phyloP scores from a whole-genome alignment of 129 eudicot species.

The Solidago caesia region DNA sequence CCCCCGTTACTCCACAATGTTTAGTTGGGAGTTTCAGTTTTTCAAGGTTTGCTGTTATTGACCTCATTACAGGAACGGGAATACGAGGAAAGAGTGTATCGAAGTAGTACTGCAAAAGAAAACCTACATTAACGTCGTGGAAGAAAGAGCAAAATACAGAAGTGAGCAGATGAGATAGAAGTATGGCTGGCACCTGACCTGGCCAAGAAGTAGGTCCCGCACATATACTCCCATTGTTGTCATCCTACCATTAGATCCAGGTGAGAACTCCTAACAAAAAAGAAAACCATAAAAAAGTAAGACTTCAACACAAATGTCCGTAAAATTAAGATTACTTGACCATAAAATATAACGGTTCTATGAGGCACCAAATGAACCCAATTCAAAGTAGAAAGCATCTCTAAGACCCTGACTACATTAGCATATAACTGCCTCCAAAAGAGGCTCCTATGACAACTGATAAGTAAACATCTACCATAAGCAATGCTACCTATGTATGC shows the following conservation, averaged over 20 bases:
- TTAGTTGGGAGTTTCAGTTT: conserved; percentile 84
- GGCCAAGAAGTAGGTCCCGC: conserved; percentile 96
- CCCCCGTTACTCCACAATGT: conserved; percentile 86
- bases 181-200: conserved; percentile 61
- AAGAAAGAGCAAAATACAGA: neutral
- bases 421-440: conserved; percentile 20
- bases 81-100: conserved; percentile 96
- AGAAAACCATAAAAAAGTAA: conserved; percentile 7
- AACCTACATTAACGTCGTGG: conserved; percentile 14
- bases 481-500: conserved; percentile 38
- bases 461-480: conserved; percentile 25
- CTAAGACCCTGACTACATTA: conserved; percentile 20
- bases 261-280: conserved; percentile 74
- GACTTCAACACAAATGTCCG: conserved; percentile 2
- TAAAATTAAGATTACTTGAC: neutral
- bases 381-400: conserved; percentile 18
- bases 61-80: conserved; percentile 84
- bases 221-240: conserved; percentile 95
- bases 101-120: conserved; percentile 85
- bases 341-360: neutral
- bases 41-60: conserved; percentile 71
- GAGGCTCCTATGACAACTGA: conserved; percentile 28
- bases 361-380: conserved; percentile 18
- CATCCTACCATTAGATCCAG: conserved; percentile 89
- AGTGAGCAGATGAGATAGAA: conserved; percentile 8